phyloP scores from a whole-genome alignment of 305 asterid species.

The Solanum chacoense region DNA sequence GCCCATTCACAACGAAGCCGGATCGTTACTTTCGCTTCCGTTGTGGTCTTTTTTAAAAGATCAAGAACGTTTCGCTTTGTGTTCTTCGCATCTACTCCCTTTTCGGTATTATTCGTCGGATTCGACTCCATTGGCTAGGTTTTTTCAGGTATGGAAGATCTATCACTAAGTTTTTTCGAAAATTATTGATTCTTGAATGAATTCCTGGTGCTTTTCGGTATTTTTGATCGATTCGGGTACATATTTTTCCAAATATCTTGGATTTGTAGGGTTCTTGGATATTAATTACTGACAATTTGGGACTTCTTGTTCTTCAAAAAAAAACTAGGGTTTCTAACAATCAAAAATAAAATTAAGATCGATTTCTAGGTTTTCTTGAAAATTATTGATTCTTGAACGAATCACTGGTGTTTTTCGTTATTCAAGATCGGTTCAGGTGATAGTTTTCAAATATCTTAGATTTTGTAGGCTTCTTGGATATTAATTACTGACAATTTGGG shows the following conservation, averaged over 20 bases:
- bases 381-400: neutral
- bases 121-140: neutral
- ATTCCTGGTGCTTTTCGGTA: neutral
- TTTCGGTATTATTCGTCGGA: neutral
- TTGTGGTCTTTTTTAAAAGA: neutral
- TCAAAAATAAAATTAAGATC: neutral
- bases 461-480: neutral
- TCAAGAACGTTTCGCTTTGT: neutral
- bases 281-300: neutral
- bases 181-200: neutral
- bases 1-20: neutral
- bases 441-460: neutral
- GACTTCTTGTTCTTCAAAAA: neutral
- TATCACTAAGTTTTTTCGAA: neutral
- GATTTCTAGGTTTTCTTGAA: neutral
- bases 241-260: neutral
- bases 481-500: neutral
- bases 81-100: neutral
- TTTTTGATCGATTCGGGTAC: neutral
- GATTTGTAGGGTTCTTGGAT: neutral
- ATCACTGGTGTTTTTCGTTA: neutral
- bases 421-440: neutral
- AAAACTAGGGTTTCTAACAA: neutral
- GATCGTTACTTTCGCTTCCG: neutral
- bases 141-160: slow-evolving; percentile 7